A percentile compares a stretch with the other conserved stretches of the same genome.
phyloP scores from a whole-genome alignment of 2,329 filamentous ascomycete species.

The Penicillium concentricum region DNA sequence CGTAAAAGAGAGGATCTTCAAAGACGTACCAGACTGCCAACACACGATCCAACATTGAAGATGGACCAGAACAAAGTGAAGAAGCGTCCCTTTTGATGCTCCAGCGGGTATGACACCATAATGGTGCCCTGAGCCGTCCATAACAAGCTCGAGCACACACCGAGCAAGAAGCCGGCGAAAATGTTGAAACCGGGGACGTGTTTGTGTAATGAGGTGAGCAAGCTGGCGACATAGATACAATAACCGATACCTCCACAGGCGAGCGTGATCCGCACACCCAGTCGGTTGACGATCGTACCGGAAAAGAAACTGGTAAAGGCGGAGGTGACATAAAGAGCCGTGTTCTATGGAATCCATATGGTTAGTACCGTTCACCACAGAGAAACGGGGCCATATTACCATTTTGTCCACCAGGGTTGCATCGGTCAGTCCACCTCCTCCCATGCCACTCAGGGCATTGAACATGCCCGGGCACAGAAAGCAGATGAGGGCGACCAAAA shows the following conservation, averaged over 20 bases:
- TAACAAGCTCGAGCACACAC: conserved; percentile 46
- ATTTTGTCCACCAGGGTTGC: conserved; percentile 34
- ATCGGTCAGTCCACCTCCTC: conserved; percentile 56
- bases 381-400: neutral
- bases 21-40: conserved; percentile 56
- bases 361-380: neutral
- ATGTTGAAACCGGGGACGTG: conserved; percentile 47
- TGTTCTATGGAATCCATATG: conserved; percentile 40
- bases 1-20: neutral
- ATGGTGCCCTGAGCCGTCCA: conserved; percentile 50
- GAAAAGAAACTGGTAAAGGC: conserved; percentile 61
- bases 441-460: conserved; percentile 60
- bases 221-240: conserved; percentile 39
- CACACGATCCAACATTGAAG: conserved; percentile 83
- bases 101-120: conserved; percentile 75
- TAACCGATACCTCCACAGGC: conserved; percentile 44
- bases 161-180: conserved; percentile 47
- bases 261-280: conserved; percentile 39
- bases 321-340: conserved; percentile 68
- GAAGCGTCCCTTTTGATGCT: conserved; percentile 76
- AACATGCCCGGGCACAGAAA: conserved; percentile 67
- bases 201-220: conserved; percentile 42
- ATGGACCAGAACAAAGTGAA: conserved; percentile 92
- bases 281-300: conserved; percentile 43
- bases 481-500: conserved; percentile 63